Evolutionary conservation across 2,329 filamentous ascomycete genomes (phyloP), one percentile per base, ranked within the genome.

Genomic region (Claviceps citrina): DNA sequence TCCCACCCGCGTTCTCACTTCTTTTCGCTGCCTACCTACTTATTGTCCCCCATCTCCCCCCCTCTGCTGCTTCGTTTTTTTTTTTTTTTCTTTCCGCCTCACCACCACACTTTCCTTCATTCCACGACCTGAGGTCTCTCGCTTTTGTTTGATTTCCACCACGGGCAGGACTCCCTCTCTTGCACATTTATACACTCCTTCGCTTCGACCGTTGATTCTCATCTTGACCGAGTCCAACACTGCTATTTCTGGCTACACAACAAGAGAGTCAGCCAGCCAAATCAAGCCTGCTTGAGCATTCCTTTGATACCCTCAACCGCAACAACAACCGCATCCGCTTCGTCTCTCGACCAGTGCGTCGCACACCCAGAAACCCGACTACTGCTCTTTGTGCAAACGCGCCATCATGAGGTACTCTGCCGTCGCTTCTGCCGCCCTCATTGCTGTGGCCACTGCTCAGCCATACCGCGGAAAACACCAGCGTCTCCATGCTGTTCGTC

Each of bases 381-480:
- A 46, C 33, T 24, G n/a, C 9, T 13, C n/a, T 31, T 15, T 16
- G n/a, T 10, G n/a, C 15, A n/a, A 7, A 33, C 12, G 9, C 22
- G 19, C 27, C 39, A 39, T 20, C 33, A 70, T 70, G 67, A 70
- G 67, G 61, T 53, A 53, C 46, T 46, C 50, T 34, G 39, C 52
- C 37, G 33, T 58, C 43, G 50, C 55, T 40, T 58, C 53, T 26
- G 52, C 51, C 36, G 36, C 58, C 40, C 42, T 61, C 49, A 61
- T 49, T 52, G 61, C 56, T 46, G 61, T 60, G 49, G 68, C 62
- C 48, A 53, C 65, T 43, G 71, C 71, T 47, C 66, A 74, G 55
- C 71, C 71, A 43, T 64, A 62, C 46, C 59, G 53, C 48, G 58
- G 61, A 48, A 47, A 48, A 41, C 55, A 56, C 45, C 53, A 54